Percentiles rank a stretch among this genome's conserved stretches.
Evolutionary conservation across 148 eudicot species (phyloP).

Genomic region (Euryodendron excelsum): DNA sequence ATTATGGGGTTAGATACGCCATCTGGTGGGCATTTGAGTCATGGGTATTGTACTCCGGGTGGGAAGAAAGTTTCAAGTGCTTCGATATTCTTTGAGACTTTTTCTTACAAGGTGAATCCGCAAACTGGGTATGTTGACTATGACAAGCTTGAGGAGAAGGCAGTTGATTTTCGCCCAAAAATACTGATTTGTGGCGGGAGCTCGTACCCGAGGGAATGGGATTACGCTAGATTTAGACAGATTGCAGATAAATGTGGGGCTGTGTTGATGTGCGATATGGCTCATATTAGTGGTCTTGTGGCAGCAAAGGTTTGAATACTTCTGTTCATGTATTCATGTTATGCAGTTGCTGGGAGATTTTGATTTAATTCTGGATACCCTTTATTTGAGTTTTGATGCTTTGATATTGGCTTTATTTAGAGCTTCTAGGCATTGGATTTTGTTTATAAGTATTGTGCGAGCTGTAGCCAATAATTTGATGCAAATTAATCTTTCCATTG

Average conservation of each 20-base stretch:
- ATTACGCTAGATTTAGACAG: slow-evolving; percentile 69
- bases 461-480: too few relatives aligned
- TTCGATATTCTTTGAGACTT: slow-evolving; percentile 83
- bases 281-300: slow-evolving; percentile 89
- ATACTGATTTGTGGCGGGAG: slow-evolving; percentile 92
- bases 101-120: slow-evolving; percentile 75
- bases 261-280: slow-evolving; percentile 88
- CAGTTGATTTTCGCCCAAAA: slow-evolving; percentile 84
- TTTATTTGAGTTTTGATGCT: too few relatives aligned
- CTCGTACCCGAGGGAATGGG: slow-evolving; percentile 91
- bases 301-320: slow-evolving; percentile 72
- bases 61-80: slow-evolving; percentile 88
- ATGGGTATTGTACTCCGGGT: slow-evolving; percentile 74
- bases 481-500: too few relatives aligned
- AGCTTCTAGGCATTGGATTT: too few relatives aligned
- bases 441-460: too few relatives aligned
- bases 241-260: slow-evolving; percentile 86
- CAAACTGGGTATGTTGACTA: slow-evolving; percentile 70
- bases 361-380: too few relatives aligned
- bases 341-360: neutral
- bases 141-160: slow-evolving; percentile 85
- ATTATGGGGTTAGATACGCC: slow-evolving; percentile 92
- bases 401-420: too few relatives aligned
- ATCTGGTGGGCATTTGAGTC: slow-evolving; percentile 80
- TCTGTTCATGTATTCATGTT: neutral